Conservation (phyloP, 352 stramenopile species). For the Phytopythium litorale region DNA sequence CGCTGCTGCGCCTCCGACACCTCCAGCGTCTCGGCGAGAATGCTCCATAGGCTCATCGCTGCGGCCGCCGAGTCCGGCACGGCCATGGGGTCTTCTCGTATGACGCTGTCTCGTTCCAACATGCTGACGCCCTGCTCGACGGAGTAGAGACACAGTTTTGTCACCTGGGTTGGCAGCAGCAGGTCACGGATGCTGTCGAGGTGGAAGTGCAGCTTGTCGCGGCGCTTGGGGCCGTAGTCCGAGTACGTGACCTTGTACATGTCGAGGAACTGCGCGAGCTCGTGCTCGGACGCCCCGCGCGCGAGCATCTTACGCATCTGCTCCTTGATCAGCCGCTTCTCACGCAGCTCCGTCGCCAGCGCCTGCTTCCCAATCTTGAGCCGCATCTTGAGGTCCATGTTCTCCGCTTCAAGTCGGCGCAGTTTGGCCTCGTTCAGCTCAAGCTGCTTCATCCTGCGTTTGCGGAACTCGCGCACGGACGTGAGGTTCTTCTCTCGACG, state of each 20-base stretch:
- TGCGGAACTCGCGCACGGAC: slow-evolving; percentile 72
- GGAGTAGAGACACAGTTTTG: slow-evolving; percentile 73
- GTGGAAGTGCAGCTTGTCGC: slow-evolving; percentile 74
- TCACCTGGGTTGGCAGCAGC: slow-evolving; percentile 73
- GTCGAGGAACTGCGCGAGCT: slow-evolving; percentile 75
- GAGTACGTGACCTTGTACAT: slow-evolving; percentile 84
- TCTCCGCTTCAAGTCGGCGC: slow-evolving; percentile 63
- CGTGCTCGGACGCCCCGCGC: slow-evolving; percentile 59
- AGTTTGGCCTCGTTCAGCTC: slow-evolving; percentile 66
- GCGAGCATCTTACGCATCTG: slow-evolving; percentile 77
- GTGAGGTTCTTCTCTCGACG: slow-evolving; percentile 72
- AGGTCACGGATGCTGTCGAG: slow-evolving; percentile 64
- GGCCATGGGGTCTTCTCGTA: slow-evolving; percentile 51
- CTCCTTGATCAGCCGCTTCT: slow-evolving; percentile 79
- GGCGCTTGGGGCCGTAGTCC: slow-evolving; percentile 71
- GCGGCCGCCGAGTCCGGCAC: slow-evolving; percentile 42
- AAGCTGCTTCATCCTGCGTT: slow-evolving; percentile 71
- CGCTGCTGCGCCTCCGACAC: slow-evolving; percentile 68
- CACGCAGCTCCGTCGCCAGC: slow-evolving; percentile 61
- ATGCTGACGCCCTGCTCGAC: slow-evolving; percentile 68
- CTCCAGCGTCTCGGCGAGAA: slow-evolving; percentile 61
- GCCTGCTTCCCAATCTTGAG: slow-evolving; percentile 82
- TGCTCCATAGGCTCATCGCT: slow-evolving; percentile 68
- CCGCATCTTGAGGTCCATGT: slow-evolving; percentile 77
- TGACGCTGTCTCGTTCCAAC: slow-evolving; percentile 53